Conservation (phyloP, 805 yeast species). For the Candida broadrunensis region DNA sequence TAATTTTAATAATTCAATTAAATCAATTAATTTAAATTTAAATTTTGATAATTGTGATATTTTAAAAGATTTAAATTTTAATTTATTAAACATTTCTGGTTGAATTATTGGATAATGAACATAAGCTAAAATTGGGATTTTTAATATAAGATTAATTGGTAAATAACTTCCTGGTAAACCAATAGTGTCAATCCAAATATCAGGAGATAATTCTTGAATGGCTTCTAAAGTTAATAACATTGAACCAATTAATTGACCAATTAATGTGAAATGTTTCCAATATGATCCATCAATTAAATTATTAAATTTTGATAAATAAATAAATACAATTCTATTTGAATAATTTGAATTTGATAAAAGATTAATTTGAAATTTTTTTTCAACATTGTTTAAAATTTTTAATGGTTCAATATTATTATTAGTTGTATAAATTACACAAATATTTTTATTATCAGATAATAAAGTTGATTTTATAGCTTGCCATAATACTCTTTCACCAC, state of each 20-base stretch:
- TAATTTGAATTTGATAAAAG: no score
- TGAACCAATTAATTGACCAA: conserved; percentile 88
- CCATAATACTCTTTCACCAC: conserved; percentile 97
- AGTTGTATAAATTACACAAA: conserved; percentile 74
- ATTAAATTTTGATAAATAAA: conserved; percentile 53
- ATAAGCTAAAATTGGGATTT: conserved; percentile 78
- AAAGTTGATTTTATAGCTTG: conserved; percentile 80
- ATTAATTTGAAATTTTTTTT: conserved; percentile 52
- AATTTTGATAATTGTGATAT: conserved; percentile 14
- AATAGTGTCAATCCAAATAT: conserved; percentile 91
- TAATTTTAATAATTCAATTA: conserved; percentile 40
- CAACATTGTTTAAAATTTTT: conserved; percentile 50
- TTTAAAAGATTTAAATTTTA: conserved; percentile 29
- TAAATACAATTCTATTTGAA: conserved; percentile 54
- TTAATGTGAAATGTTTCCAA: conserved; percentile 77
- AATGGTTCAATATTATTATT: conserved; percentile 49
- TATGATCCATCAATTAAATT: conserved; percentile 62
- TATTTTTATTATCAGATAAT: conserved; percentile 40
- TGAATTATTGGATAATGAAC: conserved; percentile 96
- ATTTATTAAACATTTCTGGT: conserved; percentile 74
- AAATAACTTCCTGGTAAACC: conserved; percentile 90
- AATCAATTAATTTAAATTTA: conserved; percentile 10
- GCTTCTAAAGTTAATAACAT: conserved; percentile 68
- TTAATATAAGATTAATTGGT: conserved; percentile 50
- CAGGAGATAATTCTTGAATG: conserved; percentile 66